phyloP scores from a whole-genome alignment of 768 basidiomycete species.

The Rhizopogon roseolus region DNA sequence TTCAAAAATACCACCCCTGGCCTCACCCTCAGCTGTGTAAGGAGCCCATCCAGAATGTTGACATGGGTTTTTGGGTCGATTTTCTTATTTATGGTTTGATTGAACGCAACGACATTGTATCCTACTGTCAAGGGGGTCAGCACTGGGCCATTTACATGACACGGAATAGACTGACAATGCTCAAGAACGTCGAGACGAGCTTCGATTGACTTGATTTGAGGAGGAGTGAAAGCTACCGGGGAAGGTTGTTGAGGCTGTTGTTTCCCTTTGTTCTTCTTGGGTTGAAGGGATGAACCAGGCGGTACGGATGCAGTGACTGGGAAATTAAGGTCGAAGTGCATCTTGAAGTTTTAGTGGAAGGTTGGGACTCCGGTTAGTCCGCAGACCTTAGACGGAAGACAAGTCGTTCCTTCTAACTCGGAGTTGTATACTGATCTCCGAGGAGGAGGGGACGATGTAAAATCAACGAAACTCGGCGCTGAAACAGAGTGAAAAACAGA shows the following conservation, averaged over 20 bases:
- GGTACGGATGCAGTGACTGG: slow-evolving; percentile 33
- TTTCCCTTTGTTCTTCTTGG: slow-evolving; percentile 26
- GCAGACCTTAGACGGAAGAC: too few relatives aligned
- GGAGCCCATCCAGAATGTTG: slow-evolving; percentile 55
- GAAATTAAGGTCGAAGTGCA: slow-evolving; percentile 70
- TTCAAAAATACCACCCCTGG: slow-evolving; percentile 64
- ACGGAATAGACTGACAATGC: slow-evolving; percentile 49
- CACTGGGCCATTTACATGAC: not conserved
- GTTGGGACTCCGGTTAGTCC: too few relatives aligned
- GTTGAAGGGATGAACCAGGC: slow-evolving; percentile 7
- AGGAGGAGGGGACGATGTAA: too few relatives aligned
- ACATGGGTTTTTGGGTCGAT: slow-evolving; percentile 68
- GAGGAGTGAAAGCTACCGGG: slow-evolving; percentile 39
- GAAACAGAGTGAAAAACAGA: too few relatives aligned
- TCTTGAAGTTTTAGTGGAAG: slow-evolving; percentile 14
- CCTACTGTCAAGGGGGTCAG: slow-evolving; percentile 54
- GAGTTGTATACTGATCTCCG: too few relatives aligned
- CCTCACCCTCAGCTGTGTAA: slow-evolving; percentile 57
- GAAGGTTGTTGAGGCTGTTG: slow-evolving; percentile 29
- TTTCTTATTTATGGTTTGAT: slow-evolving; percentile 65
- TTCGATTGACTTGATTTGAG: slow-evolving; percentile 58
- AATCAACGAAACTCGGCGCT: too few relatives aligned
- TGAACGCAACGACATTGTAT: slow-evolving; percentile 77
- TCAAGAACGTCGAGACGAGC: slow-evolving; percentile 62
- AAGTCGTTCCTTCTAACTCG: too few relatives aligned